Conservation (phyloP, 2,329 filamentous ascomycete genomes). For the Beauveria pseudobassiana region DNA sequence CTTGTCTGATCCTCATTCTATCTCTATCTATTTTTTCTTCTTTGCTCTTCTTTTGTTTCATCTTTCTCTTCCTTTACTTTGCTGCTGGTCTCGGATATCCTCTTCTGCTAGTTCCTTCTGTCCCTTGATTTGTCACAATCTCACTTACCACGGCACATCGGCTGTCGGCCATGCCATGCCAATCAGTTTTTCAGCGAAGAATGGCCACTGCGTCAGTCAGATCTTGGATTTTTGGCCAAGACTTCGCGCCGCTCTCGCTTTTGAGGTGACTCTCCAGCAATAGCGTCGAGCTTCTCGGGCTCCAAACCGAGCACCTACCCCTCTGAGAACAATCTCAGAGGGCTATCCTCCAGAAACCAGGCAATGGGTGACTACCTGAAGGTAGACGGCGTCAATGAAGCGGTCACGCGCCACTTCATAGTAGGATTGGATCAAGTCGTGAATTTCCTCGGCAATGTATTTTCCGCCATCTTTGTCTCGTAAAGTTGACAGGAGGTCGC, state of each 20-base stretch:
- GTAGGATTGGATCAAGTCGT: constrained; percentile 26
- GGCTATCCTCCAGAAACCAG: constrained; percentile 21
- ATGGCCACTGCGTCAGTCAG: background rate
- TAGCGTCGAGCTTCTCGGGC: background rate
- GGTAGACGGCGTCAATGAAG: constrained; percentile 29
- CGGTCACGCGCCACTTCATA: constrained; percentile 24
- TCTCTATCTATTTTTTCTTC: background rate
- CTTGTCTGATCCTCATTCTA: background rate
- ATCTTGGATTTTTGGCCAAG: background rate
- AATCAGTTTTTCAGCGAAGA: background rate
- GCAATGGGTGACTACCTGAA: constrained; percentile 21
- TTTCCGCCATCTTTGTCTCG: constrained; percentile 16
- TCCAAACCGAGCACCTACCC: constrained; percentile 1
- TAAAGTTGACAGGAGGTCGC: constrained; percentile 13
- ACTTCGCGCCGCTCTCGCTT: background rate
- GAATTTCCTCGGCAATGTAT: constrained; percentile 20
- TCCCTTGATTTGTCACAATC: too few species aligned
- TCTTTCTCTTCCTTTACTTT: too few species aligned
- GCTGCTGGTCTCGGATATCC: too few species aligned
- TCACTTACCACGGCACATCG: too few species aligned
- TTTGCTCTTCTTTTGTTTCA: background rate
- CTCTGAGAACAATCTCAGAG: constrained; percentile 9
- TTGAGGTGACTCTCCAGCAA: background rate
- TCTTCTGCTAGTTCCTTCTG: too few species aligned
- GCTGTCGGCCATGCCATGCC: too few species aligned